Base-by-base conservation (phyloP, 148 eudicot genomes). In the Vaccinium corymbosum region DNA sequence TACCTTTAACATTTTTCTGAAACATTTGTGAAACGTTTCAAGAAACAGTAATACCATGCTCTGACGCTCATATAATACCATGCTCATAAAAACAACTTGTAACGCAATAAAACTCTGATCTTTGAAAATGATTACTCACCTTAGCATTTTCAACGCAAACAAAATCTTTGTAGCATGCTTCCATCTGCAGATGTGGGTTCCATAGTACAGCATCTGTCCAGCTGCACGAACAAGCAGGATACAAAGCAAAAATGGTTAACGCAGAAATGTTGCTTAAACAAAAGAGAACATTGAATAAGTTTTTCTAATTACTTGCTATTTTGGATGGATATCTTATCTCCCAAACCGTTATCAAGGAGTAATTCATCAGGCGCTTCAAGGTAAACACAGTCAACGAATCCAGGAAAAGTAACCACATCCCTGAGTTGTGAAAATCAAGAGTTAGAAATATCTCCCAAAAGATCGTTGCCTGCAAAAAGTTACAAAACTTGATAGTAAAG, bases 131-230 rank as follows among this genome's bases (percentile, higher is more conserved):
- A 42, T 20, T 52, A 16, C 50, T 29, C 35, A 94, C 99, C 99
- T 96, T 84, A 76, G 99, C 99, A 86, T 96, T 96, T 85, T 96
- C 99, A 74, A 96, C 99, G 64, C 99, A 96, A 74, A 96, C 99
- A 62, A 96, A 96, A 88, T 96, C 95, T 90, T 89, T 92, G 91
- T 94, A 96, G 85, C 97, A 88, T 79, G 97, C 94, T 86, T 96
- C 99, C 98, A 96, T 96, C 32, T 86, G 87, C 89, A 94, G 84
- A 90, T 94, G 91, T 32, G 99, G 99, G 84, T 93, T 96, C 99
- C 99, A 96, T 61, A 96, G 85, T 79, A 96, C 99, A 55, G 98
- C 93, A 84, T 96, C 99, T 46, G 94, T 87, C 99, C 99, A 96
- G 83, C 99, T 96, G 90, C 87, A 90, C 35, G 82, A 75, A 76